phyloP scores from a whole-genome alignment of 345 rosid genomes.

The Noccaea bulbosa region DNA sequence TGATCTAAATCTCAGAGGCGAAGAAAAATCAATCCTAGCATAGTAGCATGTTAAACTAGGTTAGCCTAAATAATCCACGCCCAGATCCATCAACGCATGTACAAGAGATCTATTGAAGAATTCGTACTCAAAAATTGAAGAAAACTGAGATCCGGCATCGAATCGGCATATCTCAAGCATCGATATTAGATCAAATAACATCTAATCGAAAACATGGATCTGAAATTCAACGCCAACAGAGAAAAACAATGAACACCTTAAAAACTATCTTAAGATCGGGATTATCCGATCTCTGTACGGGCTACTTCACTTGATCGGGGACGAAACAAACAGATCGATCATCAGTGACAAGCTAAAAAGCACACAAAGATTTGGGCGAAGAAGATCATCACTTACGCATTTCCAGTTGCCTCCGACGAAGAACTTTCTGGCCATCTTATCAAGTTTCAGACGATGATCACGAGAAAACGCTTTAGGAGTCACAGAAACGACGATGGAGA shows the following conservation, averaged over 20 bases:
- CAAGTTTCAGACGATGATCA: conserved; percentile 35
- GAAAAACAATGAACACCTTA: not conserved
- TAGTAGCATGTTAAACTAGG: not conserved
- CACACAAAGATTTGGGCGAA: not conserved
- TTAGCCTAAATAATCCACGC: not conserved
- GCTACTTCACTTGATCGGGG: conserved; percentile 11
- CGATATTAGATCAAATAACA: not conserved
- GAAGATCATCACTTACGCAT: conserved; percentile 64
- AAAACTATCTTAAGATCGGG: not conserved
- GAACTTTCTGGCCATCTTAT: conserved; percentile 74
- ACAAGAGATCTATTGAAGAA: not conserved
- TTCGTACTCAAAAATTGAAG: not conserved
- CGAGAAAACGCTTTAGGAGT: conserved; percentile 29
- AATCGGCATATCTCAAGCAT: conserved; percentile 12
- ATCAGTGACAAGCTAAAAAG: not conserved
- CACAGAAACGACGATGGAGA: conserved; percentile 22
- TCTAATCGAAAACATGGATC: conserved; percentile 1
- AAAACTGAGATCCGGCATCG: conserved; percentile 9
- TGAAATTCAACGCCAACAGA: not conserved
- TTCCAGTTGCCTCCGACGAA: conserved; percentile 99
- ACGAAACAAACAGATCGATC: conserved; percentile 29
- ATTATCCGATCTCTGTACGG: not conserved
- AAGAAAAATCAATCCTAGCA: conserved; percentile 3
- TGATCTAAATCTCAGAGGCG: conserved; percentile 10
- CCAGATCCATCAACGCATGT: conserved; percentile 10